Percentiles rank a stretch among this genome's conserved stretches.
Evolutionary conservation across 176 grass and related monocot genomes (phyloP).

Genomic region (Ananas comosus): DNA sequence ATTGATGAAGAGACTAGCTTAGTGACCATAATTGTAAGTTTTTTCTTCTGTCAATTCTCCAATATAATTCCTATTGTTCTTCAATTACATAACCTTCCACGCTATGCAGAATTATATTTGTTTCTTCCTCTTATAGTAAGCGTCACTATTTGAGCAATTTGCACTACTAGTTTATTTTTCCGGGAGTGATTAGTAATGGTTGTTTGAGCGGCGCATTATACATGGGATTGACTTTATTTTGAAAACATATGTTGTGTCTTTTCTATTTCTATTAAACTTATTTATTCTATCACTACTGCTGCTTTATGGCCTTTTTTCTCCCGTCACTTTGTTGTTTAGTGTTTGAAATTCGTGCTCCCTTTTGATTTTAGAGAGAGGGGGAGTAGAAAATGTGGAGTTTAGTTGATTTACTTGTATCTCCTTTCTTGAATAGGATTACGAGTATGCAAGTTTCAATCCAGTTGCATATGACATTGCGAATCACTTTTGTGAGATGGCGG

Average conservation of each 20-base stretch:
- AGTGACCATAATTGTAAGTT: conserved; percentile 92
- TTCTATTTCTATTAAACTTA: neutral
- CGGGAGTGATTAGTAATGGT: no score
- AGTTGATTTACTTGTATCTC: neutral
- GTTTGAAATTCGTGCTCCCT: neutral
- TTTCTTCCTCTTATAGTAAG: no score
- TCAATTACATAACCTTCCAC: neutral
- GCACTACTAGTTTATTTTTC: no score
- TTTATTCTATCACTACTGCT: neutral
- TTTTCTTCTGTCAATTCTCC: conserved; percentile 10
- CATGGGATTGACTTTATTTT: no score
- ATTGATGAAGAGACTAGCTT: conserved; percentile 86
- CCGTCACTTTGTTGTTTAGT: neutral
- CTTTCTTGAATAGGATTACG: conserved; percentile 63
- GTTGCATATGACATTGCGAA: conserved; percentile 90
- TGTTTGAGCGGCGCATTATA: no score
- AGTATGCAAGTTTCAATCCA: conserved; percentile 94
- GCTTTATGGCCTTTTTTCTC: neutral
- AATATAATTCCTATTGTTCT: conserved; percentile 7
- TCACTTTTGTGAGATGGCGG: conserved; percentile 99
- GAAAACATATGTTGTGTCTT: no score
- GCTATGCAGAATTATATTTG: neutral
- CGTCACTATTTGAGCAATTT: no score
- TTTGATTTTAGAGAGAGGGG: conserved; percentile 18
- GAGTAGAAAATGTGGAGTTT: neutral